Evolutionary conservation across 148 eudicot genomes (phyloP).

Genomic region (Fagopyrum homotropicum): DNA sequence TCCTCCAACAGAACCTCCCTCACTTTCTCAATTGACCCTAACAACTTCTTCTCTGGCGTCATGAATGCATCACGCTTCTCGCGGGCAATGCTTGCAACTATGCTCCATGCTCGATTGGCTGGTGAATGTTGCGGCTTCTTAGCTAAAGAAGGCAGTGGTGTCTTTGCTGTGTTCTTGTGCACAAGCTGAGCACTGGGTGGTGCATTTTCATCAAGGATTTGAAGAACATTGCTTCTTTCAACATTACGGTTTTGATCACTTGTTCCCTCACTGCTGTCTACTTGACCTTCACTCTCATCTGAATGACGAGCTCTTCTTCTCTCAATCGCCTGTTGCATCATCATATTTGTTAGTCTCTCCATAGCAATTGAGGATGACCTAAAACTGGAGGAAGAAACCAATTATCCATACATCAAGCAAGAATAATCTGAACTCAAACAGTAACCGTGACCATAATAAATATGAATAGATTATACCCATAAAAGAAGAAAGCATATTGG

Average conservation of each 20-base stretch:
- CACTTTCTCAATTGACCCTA: conserved; percentile 68
- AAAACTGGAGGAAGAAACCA: not conserved
- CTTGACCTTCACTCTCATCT: conserved; percentile 2
- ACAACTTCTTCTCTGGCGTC: conserved; percentile 54
- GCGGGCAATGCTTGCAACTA: conserved; percentile 40
- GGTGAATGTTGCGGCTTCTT: conserved; percentile 18
- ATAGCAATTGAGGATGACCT: not conserved
- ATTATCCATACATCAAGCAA: not conserved
- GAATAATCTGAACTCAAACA: not conserved
- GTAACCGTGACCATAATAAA: no score
- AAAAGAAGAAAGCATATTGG: no score
- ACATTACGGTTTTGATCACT: not conserved
- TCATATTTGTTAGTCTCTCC: not conserved
- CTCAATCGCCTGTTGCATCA: conserved; percentile 37
- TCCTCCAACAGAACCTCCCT: conserved; percentile 67
- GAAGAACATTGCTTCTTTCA: conserved; percentile 8
- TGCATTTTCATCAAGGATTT: conserved; percentile 9
- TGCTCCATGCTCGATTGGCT: conserved; percentile 34
- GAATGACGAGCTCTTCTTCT: conserved; percentile 34
- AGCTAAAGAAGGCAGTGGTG: conserved; percentile 23
- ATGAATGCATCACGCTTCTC: conserved; percentile 17
- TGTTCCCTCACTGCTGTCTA: not conserved
- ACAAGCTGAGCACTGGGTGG: conserved; percentile 34
- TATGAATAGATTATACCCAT: no score
- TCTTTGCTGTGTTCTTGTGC: conserved; percentile 25